Base-by-base conservation (phyloP, 495 filamentous ascomycete species). In the Aspergillus steynii region DNA sequence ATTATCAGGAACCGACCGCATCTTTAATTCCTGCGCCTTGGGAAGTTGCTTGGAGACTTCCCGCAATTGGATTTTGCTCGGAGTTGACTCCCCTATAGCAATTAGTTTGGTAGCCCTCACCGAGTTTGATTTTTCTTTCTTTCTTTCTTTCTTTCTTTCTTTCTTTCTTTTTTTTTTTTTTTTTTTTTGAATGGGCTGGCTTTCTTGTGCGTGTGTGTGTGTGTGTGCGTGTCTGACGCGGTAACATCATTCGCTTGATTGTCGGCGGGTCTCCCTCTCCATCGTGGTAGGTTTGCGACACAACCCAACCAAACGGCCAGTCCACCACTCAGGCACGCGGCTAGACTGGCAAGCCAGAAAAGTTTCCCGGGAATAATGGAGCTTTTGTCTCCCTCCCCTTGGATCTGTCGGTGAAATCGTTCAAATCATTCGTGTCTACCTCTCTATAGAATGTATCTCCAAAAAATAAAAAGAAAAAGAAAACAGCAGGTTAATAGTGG, bases 1-100 rank as follows among this genome's bases (percentile, higher is more conserved):
- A 68, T 68, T 65, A 68, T 68, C 63, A 32, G 62, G 50, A 31
- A 42, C 50, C 55, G 27, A 54, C 53, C 45, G 29, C 53, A 54
- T 55, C 53, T 53, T 42, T 55, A 42, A 20, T 55, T 45, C 42
- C 37, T 42, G 37, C 37, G 4, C 31, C 31, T 32, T 32, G 31
- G 31, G 7, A 32, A 32, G 31, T 20, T 20, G 20, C 20, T 20
- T 20, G 20, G 20, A 20, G 20, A 20, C 20, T 20, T 20, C 20
- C 20, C 20, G 20, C 20, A 20, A 20, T 20, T 20, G 20, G 20
- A 20, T 20, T 20, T 20, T 20, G 20, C 20, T 20, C 20, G 20
- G 20, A 20, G 20, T 20, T 20, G 20, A 20, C 20, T 20, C 20
- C 20, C 20, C 20, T 20, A 20, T 20, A 20, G 20, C 20, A 20